Evolutionary conservation across 768 basidiomycete genomes (phyloP).

Genomic region (Leccinellum rugosiceps): DNA sequence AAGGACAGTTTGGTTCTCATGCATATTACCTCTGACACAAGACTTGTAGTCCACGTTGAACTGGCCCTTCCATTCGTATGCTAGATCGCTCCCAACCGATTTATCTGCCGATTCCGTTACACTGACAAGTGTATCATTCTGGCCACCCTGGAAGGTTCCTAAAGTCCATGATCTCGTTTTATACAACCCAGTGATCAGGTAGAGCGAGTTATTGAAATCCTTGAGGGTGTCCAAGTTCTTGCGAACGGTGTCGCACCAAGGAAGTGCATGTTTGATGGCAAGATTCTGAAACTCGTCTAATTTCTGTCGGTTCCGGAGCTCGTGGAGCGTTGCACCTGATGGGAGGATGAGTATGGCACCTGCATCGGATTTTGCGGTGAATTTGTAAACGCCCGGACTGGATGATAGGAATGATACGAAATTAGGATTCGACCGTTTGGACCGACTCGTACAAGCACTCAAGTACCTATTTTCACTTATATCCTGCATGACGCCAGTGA

Average conservation of each 20-base stretch:
- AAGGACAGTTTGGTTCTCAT: constrained; percentile 12
- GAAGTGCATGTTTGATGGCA: background rate
- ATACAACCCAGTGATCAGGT: constrained; percentile 5
- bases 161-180: background rate
- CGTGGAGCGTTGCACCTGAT: background rate
- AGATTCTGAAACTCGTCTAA: background rate
- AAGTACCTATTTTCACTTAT: background rate
- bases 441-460: too few species aligned
- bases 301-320: background rate
- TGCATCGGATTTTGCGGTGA: background rate
- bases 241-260: background rate
- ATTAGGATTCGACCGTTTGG: background rate
- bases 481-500: background rate
- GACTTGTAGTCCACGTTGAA: background rate
- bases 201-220: background rate
- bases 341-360: constrained; percentile 7
- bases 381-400: background rate
- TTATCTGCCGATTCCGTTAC: background rate
- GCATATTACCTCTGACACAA: background rate
- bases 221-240: background rate
- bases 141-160: background rate
- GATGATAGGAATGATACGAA: background rate
- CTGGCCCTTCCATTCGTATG: background rate
- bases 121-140: background rate
- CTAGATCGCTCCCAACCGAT: background rate